Evolutionary conservation across 345 rosid genomes (phyloP), one percentile per base, ranked within the genome.

Genomic region (Dipteronia dyeriana): DNA sequence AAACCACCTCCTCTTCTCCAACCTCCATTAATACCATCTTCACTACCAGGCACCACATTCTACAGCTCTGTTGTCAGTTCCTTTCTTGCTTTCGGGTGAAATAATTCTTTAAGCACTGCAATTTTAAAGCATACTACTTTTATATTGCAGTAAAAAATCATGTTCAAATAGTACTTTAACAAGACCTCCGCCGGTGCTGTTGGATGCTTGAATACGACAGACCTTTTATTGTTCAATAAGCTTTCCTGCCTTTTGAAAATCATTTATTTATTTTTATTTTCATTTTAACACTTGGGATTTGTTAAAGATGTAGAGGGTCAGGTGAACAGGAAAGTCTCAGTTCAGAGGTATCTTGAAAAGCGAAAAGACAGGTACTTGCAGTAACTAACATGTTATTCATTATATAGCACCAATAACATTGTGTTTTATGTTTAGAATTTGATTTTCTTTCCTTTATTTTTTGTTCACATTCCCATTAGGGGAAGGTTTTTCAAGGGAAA

Each of bases 311-410:
- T 79, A 73, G 97, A 92, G 53, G 93, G 91, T 67, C 97, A 90
- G 80, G 82, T 86, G 25, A 91, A 80, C 86, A 84, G 98, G 77
- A 86, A 88, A 83, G 82, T 84, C 25, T 89, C 84, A 45, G 76
- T 91, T 90, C 94, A 88, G 83, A 89, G 91, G 85, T 94, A 91
- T 78, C 88, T 68, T 14, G 94, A 92, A 68, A 94, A 92, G 89
- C 85, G 88, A 19, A 92, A 91, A 69, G 97, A 92, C 80, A 94
- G 98, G 98, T 94, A 61, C n/a, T 3, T 26, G 25, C 51, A 62
- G 45, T 17, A 47, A 77, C 79, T 70, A 53, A 68, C 73, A 61
- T 62, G 34, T 57, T 51, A n/a, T 57, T 61, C 39, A 72, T 20
- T 66, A 25, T 31, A 64, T 75, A 3, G 56, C 38, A 9, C 45